Conservation (phyloP, 1,284 basidiomycete genomes). For the Fomes fomentarius region DNA sequence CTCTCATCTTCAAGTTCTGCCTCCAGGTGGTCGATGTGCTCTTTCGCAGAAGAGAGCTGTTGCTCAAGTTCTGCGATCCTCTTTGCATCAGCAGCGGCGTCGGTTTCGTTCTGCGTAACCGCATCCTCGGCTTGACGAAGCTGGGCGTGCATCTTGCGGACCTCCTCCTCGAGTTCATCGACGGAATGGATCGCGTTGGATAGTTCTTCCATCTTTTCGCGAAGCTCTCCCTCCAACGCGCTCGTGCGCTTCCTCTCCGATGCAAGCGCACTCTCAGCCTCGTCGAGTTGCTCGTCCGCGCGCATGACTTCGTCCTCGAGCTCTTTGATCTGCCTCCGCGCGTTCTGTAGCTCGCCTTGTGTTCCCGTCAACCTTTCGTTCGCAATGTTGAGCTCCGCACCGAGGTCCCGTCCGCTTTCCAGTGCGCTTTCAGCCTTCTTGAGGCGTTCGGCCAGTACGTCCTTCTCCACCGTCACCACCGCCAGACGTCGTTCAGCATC, state of each 20-base stretch:
- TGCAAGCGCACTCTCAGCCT: slow-evolving; percentile 55
- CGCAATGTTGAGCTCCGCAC: slow-evolving; percentile 63
- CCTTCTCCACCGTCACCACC: slow-evolving; percentile 51
- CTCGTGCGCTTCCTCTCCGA: slow-evolving; percentile 45
- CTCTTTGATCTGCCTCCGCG: slow-evolving; percentile 57
- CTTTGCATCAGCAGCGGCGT: slow-evolving; percentile 46
- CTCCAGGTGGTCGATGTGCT: slow-evolving; percentile 48
- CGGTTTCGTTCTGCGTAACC: slow-evolving; percentile 59
- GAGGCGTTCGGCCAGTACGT: slow-evolving; percentile 57
- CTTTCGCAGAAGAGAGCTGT: slow-evolving; percentile 49
- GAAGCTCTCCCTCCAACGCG: slow-evolving; percentile 41
- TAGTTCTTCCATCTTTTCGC: slow-evolving; percentile 35
- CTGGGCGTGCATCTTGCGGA: slow-evolving; percentile 38
- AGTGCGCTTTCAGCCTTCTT: slow-evolving; percentile 63
- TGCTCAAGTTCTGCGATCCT: slow-evolving; percentile 56
- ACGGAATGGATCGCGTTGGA: slow-evolving; percentile 23
- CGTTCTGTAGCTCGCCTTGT: slow-evolving; percentile 56
- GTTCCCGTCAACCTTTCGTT: slow-evolving; percentile 59
- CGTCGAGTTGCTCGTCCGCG: slow-evolving; percentile 51
- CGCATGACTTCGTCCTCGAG: slow-evolving; percentile 57
- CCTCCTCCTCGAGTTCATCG: slow-evolving; percentile 32
- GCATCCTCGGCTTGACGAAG: slow-evolving; percentile 49
- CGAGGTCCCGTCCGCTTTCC: slow-evolving; percentile 64
- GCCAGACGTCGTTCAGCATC: slow-evolving; percentile 49
- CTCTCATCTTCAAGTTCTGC: slow-evolving; percentile 49